Evolutionary conservation across 306 rosid species (phyloP).

Genomic region (Senna tora): DNA sequence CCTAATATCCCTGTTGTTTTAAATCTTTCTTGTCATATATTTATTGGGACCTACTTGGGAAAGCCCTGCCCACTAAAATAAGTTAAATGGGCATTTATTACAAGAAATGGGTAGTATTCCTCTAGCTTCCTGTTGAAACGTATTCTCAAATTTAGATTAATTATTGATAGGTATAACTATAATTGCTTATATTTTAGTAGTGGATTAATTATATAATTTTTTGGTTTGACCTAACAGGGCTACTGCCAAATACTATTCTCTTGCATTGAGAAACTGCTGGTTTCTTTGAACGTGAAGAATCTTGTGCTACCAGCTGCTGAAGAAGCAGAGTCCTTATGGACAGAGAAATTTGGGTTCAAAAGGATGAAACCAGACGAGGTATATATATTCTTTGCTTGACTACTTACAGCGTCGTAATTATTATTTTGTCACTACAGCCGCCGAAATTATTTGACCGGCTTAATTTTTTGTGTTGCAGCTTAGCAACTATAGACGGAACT

Average conservation of each 20-base stretch:
- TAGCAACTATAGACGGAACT: conserved; percentile 67
- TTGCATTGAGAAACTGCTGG: conserved; percentile 84
- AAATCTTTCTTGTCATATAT: neutral
- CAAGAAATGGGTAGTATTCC: conserved; percentile 14
- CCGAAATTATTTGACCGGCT: conserved; percentile 23
- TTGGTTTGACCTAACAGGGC: conserved; percentile 59
- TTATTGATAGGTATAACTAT: conserved; percentile 12
- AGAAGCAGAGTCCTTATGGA: conserved; percentile 96
- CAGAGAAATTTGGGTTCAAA: conserved; percentile 76
- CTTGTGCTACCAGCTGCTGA: conserved; percentile 93
- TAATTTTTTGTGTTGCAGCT: conserved; percentile 59
- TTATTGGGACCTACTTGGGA: neutral
- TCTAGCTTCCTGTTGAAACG: neutral
- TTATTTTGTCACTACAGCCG: conserved; percentile 8
- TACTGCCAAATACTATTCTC: conserved; percentile 90
- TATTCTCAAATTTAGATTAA: conserved; percentile 21
- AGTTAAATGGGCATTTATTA: conserved; percentile 9
- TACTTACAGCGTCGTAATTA: conserved; percentile 1
- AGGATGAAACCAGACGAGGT: conserved; percentile 85
- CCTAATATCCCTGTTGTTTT: conserved; percentile 1
- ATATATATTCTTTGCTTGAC: conserved; percentile 22
- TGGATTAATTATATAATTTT: conserved; percentile 4
- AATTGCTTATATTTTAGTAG: neutral
- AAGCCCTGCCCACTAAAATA: conserved; percentile 10
- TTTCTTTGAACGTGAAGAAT: conserved; percentile 74